Percentiles rank a stretch among this genome's conserved stretches.
phyloP scores from a whole-genome alignment of 345 rosid species.

The Lepidium sativum region DNA sequence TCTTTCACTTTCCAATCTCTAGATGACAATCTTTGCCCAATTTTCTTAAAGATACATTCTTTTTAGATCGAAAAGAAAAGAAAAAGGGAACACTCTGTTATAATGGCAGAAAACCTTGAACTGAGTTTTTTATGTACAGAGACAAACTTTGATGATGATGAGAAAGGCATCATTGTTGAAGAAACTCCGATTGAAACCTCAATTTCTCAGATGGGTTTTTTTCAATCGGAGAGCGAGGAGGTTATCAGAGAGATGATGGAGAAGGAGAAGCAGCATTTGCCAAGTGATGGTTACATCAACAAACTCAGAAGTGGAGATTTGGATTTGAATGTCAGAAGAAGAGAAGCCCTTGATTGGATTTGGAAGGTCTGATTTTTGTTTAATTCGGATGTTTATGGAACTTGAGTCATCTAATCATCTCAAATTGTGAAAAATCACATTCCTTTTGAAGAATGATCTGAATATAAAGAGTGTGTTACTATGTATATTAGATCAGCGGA shows the following conservation, averaged over 20 bases:
- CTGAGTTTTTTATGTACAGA: conserved; percentile 47
- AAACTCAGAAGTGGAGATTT: conserved; percentile 49
- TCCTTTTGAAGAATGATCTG: conserved; percentile 14
- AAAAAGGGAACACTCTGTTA: conserved; percentile 8
- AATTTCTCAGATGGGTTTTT: conserved; percentile 32
- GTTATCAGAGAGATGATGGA: conserved; percentile 45
- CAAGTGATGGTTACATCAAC: conserved; percentile 42
- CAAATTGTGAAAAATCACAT: not conserved
- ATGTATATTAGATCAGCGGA: not conserved
- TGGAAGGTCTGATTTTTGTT: conserved; percentile 38
- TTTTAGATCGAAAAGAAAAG: not conserved
- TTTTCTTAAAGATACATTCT: not conserved
- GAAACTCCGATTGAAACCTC: conserved; percentile 25
- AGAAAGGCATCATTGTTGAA: conserved; percentile 22
- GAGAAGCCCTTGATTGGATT: conserved; percentile 63
- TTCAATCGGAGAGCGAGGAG: conserved; percentile 43
- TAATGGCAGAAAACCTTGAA: conserved; percentile 49
- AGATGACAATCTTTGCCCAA: conserved; percentile 26
- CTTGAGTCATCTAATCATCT: not conserved
- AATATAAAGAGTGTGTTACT: not conserved
- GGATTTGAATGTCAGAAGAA: conserved; percentile 47
- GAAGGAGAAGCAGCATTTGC: conserved; percentile 50
- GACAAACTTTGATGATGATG: conserved; percentile 25
- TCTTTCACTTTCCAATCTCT: conserved; percentile 27
- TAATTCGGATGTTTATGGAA: not conserved